A percentile compares a stretch with the other conserved stretches of the same genome.
Conservation (phyloP, 805 yeast species). For the Nematodospora valgi region DNA sequence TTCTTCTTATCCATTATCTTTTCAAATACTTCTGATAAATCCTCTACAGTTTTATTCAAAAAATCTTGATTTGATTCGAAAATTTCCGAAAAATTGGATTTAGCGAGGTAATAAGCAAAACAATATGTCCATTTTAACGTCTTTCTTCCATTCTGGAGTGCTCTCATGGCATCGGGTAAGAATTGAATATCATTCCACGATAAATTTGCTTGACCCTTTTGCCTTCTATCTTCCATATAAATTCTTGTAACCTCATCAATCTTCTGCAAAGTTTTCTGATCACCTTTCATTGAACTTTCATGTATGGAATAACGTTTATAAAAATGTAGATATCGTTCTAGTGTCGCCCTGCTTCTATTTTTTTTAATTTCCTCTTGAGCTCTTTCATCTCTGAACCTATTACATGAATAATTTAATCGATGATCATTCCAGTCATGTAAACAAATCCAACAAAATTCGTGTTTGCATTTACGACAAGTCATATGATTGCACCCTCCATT, state of each 20-base stretch:
- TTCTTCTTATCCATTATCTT: constrained; percentile 28
- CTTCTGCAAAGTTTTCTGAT: constrained; percentile 56
- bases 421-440: constrained; percentile 72
- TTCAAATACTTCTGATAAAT: constrained; percentile 59
- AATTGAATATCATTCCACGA: constrained; percentile 91
- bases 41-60: constrained; percentile 65
- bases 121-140: constrained; percentile 91
- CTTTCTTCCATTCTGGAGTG: constrained; percentile 64
- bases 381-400: constrained; percentile 36
- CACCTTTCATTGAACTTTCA: constrained; percentile 72
- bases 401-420: constrained; percentile 64
- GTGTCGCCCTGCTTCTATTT: constrained; percentile 43
- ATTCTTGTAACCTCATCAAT: constrained; percentile 62
- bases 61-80: constrained; percentile 71
- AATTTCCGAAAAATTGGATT: constrained; percentile 52
- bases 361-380: constrained; percentile 39
- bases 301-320: constrained; percentile 74
- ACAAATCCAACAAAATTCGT: constrained; percentile 95
- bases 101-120: constrained; percentile 62
- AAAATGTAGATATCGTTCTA: constrained; percentile 69
- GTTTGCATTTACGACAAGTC: constrained; percentile 73
- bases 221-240: constrained; percentile 49
- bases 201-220: constrained; percentile 21
- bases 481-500: constrained; percentile 98
- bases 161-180: constrained; percentile 66